These are phyloP conservation scores for Termitomyces sp. DNA, from an alignment of 768 basidiomycete species.

Conservation along the genomic window DNA sequence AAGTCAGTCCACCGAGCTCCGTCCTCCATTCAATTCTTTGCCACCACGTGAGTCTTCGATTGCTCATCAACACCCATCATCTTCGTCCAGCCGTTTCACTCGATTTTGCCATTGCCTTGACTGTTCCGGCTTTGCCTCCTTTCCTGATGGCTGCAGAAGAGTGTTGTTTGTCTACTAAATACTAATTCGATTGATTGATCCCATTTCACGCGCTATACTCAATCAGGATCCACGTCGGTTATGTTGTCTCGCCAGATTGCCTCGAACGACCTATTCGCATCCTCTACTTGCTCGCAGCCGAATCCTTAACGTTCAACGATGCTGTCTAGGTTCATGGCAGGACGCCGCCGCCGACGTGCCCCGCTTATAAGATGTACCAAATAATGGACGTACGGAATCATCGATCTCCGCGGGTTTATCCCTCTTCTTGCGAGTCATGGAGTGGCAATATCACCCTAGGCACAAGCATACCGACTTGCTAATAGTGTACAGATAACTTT, in stretches of 20 bases:
- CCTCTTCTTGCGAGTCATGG: too few relatives aligned
- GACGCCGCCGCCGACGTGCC: too few relatives aligned
- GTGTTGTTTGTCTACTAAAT: neutral
- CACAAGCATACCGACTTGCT: too few relatives aligned
- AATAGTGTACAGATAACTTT: too few relatives aligned
- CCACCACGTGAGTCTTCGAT: constrained; percentile 11
- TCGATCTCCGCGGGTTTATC: too few relatives aligned
- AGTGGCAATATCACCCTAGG: too few relatives aligned
- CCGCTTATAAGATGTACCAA: too few relatives aligned
- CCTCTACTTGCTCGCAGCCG: neutral
- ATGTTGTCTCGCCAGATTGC: neutral
- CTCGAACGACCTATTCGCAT: neutral
- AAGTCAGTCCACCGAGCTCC: constrained; percentile 5
- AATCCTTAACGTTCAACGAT: too few relatives aligned
- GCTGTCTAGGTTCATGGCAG: too few relatives aligned
- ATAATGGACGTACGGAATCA: too few relatives aligned
- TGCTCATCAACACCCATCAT: constrained; percentile 3
- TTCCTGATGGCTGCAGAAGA: neutral
- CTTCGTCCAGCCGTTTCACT: neutral
- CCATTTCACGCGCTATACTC: neutral
- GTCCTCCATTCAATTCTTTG: constrained; percentile 1
- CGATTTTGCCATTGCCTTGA: neutral
- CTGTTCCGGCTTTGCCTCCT: neutral
- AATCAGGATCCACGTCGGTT: neutral
- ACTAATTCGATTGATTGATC: neutral